Conservation (phyloP, 2,329 filamentous ascomycete species). For the Xylaria sp. region DNA sequence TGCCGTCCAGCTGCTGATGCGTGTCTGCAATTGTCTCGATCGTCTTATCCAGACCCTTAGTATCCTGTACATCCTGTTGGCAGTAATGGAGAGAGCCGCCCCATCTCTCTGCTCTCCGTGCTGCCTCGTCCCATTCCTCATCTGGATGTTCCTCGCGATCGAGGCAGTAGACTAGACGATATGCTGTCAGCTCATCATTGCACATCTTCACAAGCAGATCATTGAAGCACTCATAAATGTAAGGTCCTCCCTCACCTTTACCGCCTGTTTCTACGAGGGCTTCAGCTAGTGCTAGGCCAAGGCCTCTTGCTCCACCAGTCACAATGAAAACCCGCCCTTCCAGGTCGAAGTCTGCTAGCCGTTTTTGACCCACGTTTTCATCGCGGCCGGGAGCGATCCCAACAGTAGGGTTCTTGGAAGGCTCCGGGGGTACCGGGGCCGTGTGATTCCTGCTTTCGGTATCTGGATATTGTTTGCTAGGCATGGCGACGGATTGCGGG, state of each 20-base stretch:
- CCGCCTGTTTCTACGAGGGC: constrained; percentile 80
- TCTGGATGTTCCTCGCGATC: constrained; percentile 63
- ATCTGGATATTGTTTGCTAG: neutral
- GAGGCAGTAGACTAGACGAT: constrained; percentile 64
- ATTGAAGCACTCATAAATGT: neutral
- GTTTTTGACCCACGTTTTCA: constrained; percentile 50
- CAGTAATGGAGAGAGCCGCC: constrained; percentile 73
- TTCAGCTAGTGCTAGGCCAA: constrained; percentile 79
- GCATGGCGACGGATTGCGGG: neutral
- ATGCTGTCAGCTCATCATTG: constrained; percentile 25
- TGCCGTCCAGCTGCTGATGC: constrained; percentile 69
- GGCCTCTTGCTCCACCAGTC: constrained; percentile 76
- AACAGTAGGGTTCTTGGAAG: constrained; percentile 43
- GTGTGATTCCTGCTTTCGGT: neutral
- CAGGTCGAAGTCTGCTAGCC: constrained; percentile 76
- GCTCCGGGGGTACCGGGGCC: constrained; percentile 43
- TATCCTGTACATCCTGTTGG: constrained; percentile 75
- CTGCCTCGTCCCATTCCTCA: constrained; percentile 69
- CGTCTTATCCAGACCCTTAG: constrained; percentile 65
- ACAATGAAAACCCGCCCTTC: constrained; percentile 75
- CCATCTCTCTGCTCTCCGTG: constrained; percentile 69
- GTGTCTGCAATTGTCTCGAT: constrained; percentile 69
- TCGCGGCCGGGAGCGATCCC: constrained; percentile 39
- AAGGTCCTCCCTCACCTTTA: constrained; percentile 59
- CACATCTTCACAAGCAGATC: neutral